Evolutionary conservation across 495 filamentous ascomycete species (phyloP), one percentile per base, ranked within the genome.

Genomic region (Cryomyces minteri): DNA sequence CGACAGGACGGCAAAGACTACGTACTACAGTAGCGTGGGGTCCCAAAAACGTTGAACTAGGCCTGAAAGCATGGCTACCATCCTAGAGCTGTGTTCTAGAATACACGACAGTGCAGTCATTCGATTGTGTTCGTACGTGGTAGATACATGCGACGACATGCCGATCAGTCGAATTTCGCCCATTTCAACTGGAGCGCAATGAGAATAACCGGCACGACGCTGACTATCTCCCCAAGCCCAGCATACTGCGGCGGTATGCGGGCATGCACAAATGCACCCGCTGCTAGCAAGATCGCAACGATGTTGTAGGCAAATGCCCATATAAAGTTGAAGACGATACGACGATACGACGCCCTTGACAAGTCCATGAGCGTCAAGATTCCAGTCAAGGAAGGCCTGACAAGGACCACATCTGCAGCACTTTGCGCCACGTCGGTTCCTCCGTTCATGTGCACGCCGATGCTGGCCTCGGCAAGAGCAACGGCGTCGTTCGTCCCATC

Each of bases 401-500:
- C 66, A 33, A 88, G 68, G 0, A 86, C 74, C 1, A 77, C 74
- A 54, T 88, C 80, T 0, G 82, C 79, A 7, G 79, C 81, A 12
- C 66, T 70, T 47, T 72, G 58, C 6, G 84, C 77, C 4, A 86
- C 65, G 40, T 85, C 80, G 0, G 67, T 76, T 31, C 71, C 72
- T 48, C 57, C 51, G 55, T 71, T 72, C 49, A 82, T 70, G 51
- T 83, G 79, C 4, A 86, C 60, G 41, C 84, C 84, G 48, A 90
- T 73, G 29, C 72, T 73, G n/a, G 84, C 80, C 51, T 74, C 69
- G 4, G 79, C 72, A 5, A 90, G 67, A 2, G 84, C 82, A 9
- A 77, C 65, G 0, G 83, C 80, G 55, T 88, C 84, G 58, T 90
- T 90, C 4, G 80, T 84, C 6, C 84, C 84, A 53, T 90, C 84